Base-by-base conservation (phyloP, 176 grass and related monocot species). In the Carex pumila region DNA sequence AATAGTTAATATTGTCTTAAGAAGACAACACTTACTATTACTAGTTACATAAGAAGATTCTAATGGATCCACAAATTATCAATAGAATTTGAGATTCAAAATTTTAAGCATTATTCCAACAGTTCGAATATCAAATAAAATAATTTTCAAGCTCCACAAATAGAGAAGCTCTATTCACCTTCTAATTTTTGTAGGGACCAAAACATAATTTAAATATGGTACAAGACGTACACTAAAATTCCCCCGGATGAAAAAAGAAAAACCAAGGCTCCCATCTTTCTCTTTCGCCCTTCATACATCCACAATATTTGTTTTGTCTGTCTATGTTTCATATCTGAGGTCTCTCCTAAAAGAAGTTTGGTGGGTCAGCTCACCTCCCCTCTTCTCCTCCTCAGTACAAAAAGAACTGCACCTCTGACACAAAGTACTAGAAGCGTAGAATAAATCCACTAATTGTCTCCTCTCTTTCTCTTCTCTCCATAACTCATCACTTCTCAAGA, bases 381-480 rank as follows among this genome's bases (percentile, higher is more conserved):
- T 64, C 36, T 5, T 19, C 13, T 17, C 30, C 7, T 32, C 59
- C 84, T 12, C 49, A 71, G 53, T 87, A 55, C 66, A 83, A 78
- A 78, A 58, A 25, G 29, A 55, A 72, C 60, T 43, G 77, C 32
- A 71, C 36, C 67, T 39, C 87, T 89, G 83, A 89, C 87, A 65
- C 57, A 74, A 82, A 84, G 87, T 53, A 72, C 87, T 85, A 85
- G 87, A 89, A 89, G 76, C 87, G 50, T 89, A 84, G 37, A 89
- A 89, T 89, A 89, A 85, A 85, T 89, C 82, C 77, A 59, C 82
- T 54, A 49, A 57, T 41, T 61, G 81, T 65, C 81, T 85, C 69
- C 71, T 11, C 60, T 65, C 78, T 39, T 56, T 79, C 85, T 67
- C 82, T 29, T 61, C 77, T 71, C 57, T 22, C 60, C 58, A 84